Evolutionary conservation across 805 yeast genomes (phyloP), one percentile per base, ranked within the genome.

Genomic region (Scheffersomyces stipitis): DNA sequence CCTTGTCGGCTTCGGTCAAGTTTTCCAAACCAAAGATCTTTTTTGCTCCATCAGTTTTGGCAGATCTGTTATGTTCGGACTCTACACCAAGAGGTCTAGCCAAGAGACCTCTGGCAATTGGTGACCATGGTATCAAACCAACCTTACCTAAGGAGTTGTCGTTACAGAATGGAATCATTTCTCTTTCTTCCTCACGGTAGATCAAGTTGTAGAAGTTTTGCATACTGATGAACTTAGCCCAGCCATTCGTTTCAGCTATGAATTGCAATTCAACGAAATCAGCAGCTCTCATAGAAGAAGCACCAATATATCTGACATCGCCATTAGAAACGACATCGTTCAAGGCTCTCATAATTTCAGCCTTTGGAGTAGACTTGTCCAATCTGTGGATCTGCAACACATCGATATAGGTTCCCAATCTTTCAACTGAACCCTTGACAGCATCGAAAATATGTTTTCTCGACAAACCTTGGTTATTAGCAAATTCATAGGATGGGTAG

Each of bases 121-220:
- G 84, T 8, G 80, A 72, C 78, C 80, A 81, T 6, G 86, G 85
- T 34, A 78, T 67, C 14, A 79, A 38, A 1, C 81, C 83, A 26
- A 81, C 73, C 31, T 47, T 44, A 8, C 73, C 73, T n/a, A 72
- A 71, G 31, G 60, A 63, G 15, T 73, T 58, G 5, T 49, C 42
- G 18, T 53, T 36, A 42, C 83, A 76, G 53, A 62, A 81, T 18
- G 75, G 76, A 41, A 69, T 74, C 71, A 79, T 62, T 51, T 81
- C 86, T 13, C 78, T 59, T 52, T 81, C 87, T 38, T 80, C 86
- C 49, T 80, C 85, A n/a, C 87, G 63, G 45, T 75, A 64, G 3
- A 80, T 35, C 44, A 81, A 59, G 48, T 78, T 80, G 56, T 79
- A 77, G 50, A 61, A 72, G 44, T 73, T 73, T 56, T 81, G 86